Evolutionary conservation across 2,329 filamentous ascomycete genomes (phyloP).

Genomic region (Huntiella bhutanensis): DNA sequence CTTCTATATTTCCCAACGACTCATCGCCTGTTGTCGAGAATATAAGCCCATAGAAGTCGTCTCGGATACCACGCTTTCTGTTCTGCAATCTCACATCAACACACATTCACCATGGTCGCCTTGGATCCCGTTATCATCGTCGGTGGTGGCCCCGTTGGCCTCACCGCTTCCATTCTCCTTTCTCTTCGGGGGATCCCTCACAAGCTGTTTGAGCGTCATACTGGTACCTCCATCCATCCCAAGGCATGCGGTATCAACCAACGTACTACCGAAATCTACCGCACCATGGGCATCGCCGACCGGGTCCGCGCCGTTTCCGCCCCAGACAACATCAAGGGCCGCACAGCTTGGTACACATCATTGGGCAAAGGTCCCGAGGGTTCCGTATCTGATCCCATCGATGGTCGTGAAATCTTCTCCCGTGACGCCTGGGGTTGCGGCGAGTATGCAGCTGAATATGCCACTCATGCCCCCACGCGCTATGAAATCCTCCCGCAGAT

Average conservation of each 20-base stretch:
- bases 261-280: conserved; percentile 6
- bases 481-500: conserved; percentile 10
- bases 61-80: neutral
- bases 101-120: neutral
- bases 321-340: conserved; percentile 7
- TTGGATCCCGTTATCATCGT: conserved; percentile 2
- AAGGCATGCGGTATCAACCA: conserved; percentile 7
- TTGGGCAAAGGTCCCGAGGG: neutral
- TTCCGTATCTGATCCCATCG: neutral
- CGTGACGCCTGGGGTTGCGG: conserved; percentile 6
- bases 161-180: conserved; percentile 4
- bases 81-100: conserved; percentile 14
- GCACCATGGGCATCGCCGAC: conserved; percentile 4
- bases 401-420: conserved; percentile 1
- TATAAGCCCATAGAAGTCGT: neutral
- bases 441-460: conserved; percentile 6
- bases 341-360: conserved; percentile 7
- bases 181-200: conserved; percentile 7
- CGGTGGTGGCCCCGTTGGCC: conserved; percentile 6
- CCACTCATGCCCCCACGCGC: neutral
- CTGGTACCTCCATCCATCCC: conserved; percentile 6
- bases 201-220: conserved; percentile 4
- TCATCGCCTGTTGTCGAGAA: neutral
- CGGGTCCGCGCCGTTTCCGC: conserved; percentile 1
- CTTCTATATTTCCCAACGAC: too few species aligned